Conservation (phyloP, 164 flowering plant species). For the Cinnamomum micranthum region DNA sequence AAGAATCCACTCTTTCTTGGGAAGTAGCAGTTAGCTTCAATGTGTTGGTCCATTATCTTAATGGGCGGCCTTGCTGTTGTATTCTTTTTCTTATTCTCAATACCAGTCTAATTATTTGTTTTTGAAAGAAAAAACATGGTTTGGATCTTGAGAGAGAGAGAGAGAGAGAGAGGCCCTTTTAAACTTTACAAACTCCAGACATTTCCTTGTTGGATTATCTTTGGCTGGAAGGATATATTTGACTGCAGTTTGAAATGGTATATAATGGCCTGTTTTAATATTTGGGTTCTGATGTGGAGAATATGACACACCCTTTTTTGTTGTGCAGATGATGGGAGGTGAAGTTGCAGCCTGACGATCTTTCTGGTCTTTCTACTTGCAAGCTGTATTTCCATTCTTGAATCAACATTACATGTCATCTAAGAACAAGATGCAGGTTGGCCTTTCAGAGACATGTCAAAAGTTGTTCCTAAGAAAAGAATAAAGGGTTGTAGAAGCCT, state of each 20-base stretch:
- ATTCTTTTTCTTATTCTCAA: too few species aligned
- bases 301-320: neutral
- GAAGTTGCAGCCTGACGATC: neutral
- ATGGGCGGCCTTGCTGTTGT: too few species aligned
- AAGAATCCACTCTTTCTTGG: neutral
- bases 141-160: too few species aligned
- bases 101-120: too few species aligned
- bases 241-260: neutral
- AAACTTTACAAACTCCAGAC: neutral
- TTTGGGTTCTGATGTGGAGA: neutral
- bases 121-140: too few species aligned
- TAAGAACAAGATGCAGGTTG: neutral
- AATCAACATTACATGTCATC: neutral
- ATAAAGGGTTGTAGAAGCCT: neutral
- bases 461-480: neutral
- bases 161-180: too few species aligned
- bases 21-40: neutral
- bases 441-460: neutral
- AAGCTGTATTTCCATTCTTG: neutral
- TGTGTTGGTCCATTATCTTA: too few species aligned
- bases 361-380: neutral
- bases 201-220: neutral
- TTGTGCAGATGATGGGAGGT: slow-evolving; percentile 5
- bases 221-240: neutral
- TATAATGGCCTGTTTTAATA: neutral